These are phyloP conservation scores for Lanmaoa pseudosensibilis DNA, from an alignment of 768 basidiomycete species.

Conservation along the genomic window DNA sequence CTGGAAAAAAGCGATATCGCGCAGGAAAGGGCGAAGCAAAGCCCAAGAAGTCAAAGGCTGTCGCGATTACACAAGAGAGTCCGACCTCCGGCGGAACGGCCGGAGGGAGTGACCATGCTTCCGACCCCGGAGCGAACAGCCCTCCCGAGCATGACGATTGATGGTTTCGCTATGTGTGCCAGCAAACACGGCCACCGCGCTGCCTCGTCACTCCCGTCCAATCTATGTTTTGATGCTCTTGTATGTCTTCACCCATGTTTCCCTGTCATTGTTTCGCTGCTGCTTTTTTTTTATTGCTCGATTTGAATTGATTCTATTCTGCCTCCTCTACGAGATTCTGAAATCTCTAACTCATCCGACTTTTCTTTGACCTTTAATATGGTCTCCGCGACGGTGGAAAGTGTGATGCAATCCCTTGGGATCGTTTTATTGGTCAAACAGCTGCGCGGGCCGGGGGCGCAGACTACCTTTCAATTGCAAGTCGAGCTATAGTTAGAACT, in stretches of 20 bases:
- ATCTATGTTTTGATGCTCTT: conserved; percentile 13
- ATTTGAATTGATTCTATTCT: conserved; percentile 29
- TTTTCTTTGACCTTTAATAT: conserved; percentile 35
- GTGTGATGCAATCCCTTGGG: conserved; percentile 19
- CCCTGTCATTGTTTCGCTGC: background rate
- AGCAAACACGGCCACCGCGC: background rate
- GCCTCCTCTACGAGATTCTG: conserved; percentile 21
- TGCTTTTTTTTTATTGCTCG: conserved; percentile 7
- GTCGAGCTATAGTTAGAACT: background rate
- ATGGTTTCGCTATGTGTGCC: conserved; percentile 9
- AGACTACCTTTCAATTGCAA: conserved; percentile 23
- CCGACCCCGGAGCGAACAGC: conserved; percentile 26
- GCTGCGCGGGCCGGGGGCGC: conserved; percentile 15
- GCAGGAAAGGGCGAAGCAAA: conserved; percentile 32
- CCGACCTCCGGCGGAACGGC: conserved; percentile 25
- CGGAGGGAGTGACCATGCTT: conserved; percentile 29
- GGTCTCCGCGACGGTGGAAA: conserved; percentile 17
- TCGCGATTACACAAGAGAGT: conserved; percentile 10
- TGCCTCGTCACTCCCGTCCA: conserved; percentile 2
- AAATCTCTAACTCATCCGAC: conserved; percentile 20
- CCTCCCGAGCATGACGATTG: conserved; percentile 26
- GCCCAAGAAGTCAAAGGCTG: conserved; percentile 34
- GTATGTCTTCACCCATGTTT: conserved; percentile 13
- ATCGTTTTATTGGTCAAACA: conserved; percentile 36
- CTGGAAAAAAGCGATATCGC: conserved; percentile 32